These are phyloP conservation scores for Petunia axillaris DNA, from an alignment of 257 asterid genomes.

Conservation along the genomic window DNA sequence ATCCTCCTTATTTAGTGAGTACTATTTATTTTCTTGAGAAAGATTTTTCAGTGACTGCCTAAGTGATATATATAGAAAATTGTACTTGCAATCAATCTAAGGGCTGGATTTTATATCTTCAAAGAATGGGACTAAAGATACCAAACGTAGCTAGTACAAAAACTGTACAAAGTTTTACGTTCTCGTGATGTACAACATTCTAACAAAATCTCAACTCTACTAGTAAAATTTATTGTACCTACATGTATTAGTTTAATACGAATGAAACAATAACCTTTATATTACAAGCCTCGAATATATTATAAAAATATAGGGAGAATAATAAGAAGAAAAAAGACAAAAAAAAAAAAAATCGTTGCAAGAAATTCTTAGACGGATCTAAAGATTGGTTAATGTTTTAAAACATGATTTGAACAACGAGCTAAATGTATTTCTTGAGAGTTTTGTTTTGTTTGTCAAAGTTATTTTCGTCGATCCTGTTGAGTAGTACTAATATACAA, in stretches of 20 bases:
- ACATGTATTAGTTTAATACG: neutral
- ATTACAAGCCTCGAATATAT: neutral
- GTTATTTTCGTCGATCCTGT: neutral
- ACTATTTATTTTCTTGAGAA: neutral
- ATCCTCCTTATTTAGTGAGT: neutral
- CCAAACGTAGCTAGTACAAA: neutral
- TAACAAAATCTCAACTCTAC: neutral
- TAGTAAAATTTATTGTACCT: neutral
- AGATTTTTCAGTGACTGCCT: neutral
- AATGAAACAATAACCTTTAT: neutral
- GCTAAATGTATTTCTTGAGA: neutral
- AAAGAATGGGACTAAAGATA: neutral
- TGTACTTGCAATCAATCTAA: slow-evolving; percentile 13
- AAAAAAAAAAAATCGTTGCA: neutral
- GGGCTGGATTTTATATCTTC: neutral
- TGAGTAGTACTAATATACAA: slow-evolving; percentile 3
- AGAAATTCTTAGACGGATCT: slow-evolving; percentile 1
- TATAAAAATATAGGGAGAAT: neutral
- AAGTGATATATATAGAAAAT: neutral
- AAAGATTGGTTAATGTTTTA: neutral
- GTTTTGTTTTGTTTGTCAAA: neutral
- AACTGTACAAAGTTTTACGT: slow-evolving; percentile 10
- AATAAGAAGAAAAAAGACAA: neutral
- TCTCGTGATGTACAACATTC: neutral
- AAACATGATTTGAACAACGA: slow-evolving; percentile 12